Conservation (phyloP, 495 filamentous ascomycete genomes). For the Xylaria sp. region DNA sequence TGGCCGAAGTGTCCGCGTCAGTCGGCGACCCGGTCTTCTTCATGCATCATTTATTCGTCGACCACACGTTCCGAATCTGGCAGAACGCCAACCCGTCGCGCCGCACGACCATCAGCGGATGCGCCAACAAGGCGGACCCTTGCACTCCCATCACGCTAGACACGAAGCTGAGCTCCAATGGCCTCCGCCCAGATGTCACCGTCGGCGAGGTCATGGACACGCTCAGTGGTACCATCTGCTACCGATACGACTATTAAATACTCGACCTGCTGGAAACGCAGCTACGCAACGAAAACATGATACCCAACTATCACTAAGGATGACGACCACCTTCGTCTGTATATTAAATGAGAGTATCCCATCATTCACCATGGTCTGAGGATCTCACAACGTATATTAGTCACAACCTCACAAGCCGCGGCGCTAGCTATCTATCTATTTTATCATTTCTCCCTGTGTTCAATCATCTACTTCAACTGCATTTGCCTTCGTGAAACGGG, state of each 20-base stretch:
- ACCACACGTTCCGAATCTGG: constrained; percentile 48
- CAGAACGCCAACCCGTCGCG: constrained; percentile 47
- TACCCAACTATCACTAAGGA: background rate
- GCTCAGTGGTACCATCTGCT: constrained; percentile 45
- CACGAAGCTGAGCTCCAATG: constrained; percentile 41
- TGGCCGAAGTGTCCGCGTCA: constrained; percentile 44
- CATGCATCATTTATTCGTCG: constrained; percentile 52
- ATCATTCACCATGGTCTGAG: background rate
- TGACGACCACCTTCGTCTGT: constrained; percentile 6
- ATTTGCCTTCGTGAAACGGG: constrained; percentile 1
- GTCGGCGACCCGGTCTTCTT: constrained; percentile 53
- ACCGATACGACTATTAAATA: constrained; percentile 49
- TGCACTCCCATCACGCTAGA: constrained; percentile 44
- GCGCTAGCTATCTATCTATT: background rate
- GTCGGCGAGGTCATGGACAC: constrained; percentile 48
- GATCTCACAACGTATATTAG: background rate
- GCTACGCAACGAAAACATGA: background rate
- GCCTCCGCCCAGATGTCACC: constrained; percentile 41
- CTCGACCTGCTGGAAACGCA: background rate
- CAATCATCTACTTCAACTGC: background rate
- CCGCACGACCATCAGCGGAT: constrained; percentile 43
- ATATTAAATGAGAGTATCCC: constrained; percentile 11
- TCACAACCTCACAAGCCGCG: constrained; percentile 12
- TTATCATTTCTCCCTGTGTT: background rate
- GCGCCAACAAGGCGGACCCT: constrained; percentile 41